Evolutionary conservation across 371 early-diverging fungal species (phyloP).

Genomic region (Fennellomyces sp.): DNA sequence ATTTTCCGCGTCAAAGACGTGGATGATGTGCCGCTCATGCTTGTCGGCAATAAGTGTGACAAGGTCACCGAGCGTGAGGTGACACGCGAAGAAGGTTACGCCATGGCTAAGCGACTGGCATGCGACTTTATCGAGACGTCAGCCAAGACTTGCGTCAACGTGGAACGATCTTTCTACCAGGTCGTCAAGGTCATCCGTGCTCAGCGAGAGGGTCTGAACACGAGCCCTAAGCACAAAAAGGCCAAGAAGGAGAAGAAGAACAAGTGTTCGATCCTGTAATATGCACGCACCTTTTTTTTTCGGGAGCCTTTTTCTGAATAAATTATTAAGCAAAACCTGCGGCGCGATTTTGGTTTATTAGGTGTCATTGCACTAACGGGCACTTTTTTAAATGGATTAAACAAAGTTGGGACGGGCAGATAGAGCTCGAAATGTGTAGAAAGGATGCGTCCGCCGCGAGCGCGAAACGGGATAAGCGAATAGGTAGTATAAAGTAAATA

Average conservation of each 20-base stretch:
- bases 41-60: conserved; percentile 94
- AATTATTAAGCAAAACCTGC: no score
- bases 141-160: conserved; percentile 79
- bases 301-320: neutral
- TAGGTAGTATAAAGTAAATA: neutral
- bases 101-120: conserved; percentile 12
- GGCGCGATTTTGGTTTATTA: no score
- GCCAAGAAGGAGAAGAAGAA: conserved; percentile 32
- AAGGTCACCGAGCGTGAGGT: conserved; percentile 78
- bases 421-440: no score
- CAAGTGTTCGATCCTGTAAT: conserved; percentile 22
- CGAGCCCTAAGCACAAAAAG: conserved; percentile 10
- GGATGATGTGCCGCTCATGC: conserved; percentile 80
- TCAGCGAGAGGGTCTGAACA: conserved; percentile 21
- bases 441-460: no score
- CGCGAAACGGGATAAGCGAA: neutral
- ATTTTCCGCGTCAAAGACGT: conserved; percentile 83
- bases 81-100: conserved; percentile 51
- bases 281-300: neutral
- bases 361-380: no score
- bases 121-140: conserved; percentile 78
- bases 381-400: neutral
- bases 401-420: neutral
- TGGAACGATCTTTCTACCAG: conserved; percentile 65
- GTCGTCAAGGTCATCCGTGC: conserved; percentile 57